Conservation (phyloP, 2,329 filamentous ascomycete species). For the Bimuria novae-zelandiae region DNA sequence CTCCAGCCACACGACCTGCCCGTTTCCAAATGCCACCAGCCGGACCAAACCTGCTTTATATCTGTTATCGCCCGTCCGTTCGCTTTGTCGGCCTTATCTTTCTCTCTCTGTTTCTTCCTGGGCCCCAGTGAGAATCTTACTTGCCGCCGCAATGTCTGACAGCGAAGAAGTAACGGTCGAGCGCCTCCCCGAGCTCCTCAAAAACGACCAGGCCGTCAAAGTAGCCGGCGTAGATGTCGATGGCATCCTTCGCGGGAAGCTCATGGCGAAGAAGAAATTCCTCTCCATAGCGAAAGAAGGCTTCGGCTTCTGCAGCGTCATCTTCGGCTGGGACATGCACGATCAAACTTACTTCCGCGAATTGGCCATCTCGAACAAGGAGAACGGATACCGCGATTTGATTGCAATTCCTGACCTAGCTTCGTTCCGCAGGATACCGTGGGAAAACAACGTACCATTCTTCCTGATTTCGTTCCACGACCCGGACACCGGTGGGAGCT, state of each 20-base stretch:
- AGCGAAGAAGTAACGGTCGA: slow-evolving; percentile 60
- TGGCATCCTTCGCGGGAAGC: slow-evolving; percentile 83
- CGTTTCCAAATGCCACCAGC: not conserved
- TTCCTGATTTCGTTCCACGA: slow-evolving; percentile 85
- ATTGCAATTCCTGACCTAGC: slow-evolving; percentile 79
- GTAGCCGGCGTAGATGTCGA: slow-evolving; percentile 87
- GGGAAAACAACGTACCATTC: slow-evolving; percentile 85
- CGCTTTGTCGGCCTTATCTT: not conserved
- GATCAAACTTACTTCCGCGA: slow-evolving; percentile 87
- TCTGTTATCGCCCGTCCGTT: slow-evolving; percentile 2
- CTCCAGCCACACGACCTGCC: slow-evolving; percentile 19
- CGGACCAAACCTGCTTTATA: slow-evolving; percentile 3
- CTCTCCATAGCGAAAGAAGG: slow-evolving; percentile 77
- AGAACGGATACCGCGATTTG: slow-evolving; percentile 87
- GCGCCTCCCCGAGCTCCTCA: slow-evolving; percentile 68
- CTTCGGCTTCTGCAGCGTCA: slow-evolving; percentile 92
- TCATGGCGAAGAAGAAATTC: slow-evolving; percentile 93
- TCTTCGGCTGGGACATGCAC: slow-evolving; percentile 98
- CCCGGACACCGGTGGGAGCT: slow-evolving; percentile 71
- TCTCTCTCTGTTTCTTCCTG: not conserved
- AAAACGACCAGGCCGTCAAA: slow-evolving; percentile 78
- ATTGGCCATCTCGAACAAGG: slow-evolving; percentile 83
- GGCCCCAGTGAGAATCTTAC: not conserved
- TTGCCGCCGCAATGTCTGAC: slow-evolving; percentile 25
- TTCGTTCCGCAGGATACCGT: slow-evolving; percentile 82